Evolutionary conservation across 148 eudicot species (phyloP).

Genomic region (Cornus controversa): DNA sequence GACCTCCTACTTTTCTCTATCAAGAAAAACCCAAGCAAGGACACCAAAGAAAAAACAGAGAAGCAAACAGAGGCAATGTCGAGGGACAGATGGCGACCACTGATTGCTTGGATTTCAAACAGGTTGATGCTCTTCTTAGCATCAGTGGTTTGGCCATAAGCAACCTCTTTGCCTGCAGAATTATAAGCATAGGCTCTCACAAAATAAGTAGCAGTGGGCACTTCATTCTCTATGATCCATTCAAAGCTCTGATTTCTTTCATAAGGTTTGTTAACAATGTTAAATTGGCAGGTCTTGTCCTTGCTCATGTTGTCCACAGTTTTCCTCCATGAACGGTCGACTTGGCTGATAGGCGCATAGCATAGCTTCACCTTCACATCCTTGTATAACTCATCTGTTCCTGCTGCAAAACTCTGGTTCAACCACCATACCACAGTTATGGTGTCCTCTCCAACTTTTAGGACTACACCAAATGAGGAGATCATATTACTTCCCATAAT

Average conservation of each 20-base stretch:
- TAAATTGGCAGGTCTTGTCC: slow-evolving; percentile 36
- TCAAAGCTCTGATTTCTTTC: neutral
- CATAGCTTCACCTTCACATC: slow-evolving; percentile 31
- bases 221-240: slow-evolving; percentile 26
- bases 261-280: slow-evolving; percentile 20
- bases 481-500: neutral
- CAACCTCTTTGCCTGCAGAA: slow-evolving; percentile 17
- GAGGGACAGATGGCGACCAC: slow-evolving; percentile 31
- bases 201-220: slow-evolving; percentile 34
- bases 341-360: slow-evolving; percentile 37
- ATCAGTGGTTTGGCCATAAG: slow-evolving; percentile 33
- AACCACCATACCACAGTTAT: slow-evolving; percentile 30
- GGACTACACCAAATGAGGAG: neutral
- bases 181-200: slow-evolving; percentile 26
- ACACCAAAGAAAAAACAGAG: slow-evolving; percentile 34
- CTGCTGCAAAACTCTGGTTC: slow-evolving; percentile 19
- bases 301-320: slow-evolving; percentile 24
- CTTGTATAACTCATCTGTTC: slow-evolving; percentile 27
- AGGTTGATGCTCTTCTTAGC: slow-evolving; percentile 20
- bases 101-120: slow-evolving; percentile 28
- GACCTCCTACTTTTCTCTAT: slow-evolving; percentile 24
- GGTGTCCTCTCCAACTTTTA: slow-evolving; percentile 15
- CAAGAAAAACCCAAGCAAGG: slow-evolving; percentile 33
- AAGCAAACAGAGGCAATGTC: slow-evolving; percentile 32
- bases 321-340: slow-evolving; percentile 33